These are phyloP conservation scores for Kluyveromyces nonfermentans DNA, from an alignment of 805 yeast species.

Conservation along the genomic window DNA sequence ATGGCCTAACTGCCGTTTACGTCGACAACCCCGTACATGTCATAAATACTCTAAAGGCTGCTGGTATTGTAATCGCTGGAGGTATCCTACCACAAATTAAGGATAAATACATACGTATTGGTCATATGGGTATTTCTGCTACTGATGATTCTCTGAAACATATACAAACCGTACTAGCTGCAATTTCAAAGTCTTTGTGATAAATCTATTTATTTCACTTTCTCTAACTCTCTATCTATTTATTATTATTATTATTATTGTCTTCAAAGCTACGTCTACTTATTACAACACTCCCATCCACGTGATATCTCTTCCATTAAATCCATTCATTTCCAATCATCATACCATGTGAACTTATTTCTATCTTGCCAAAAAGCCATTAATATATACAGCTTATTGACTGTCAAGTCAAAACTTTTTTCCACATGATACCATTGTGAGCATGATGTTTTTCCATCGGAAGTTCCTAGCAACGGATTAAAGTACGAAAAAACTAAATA, in stretches of 20 bases:
- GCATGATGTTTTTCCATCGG: not conserved
- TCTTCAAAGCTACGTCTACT: too few species aligned
- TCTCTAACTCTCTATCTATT: too few species aligned
- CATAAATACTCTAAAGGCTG: constrained; percentile 43
- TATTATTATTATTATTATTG: too few species aligned
- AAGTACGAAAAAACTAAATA: too few species aligned
- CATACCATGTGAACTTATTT: not conserved
- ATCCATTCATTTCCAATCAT: not conserved
- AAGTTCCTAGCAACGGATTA: not conserved
- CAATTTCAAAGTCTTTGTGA: constrained; percentile 35
- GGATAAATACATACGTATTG: constrained; percentile 81
- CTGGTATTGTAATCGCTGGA: constrained; percentile 76
- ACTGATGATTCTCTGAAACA: constrained; percentile 46
- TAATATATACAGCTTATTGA: too few species aligned
- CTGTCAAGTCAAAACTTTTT: not conserved
- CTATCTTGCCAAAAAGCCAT: not conserved
- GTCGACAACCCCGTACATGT: constrained; percentile 61
- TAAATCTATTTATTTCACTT: too few species aligned
- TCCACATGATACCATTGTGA: not conserved
- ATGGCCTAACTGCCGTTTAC: constrained; percentile 79
- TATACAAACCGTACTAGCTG: constrained; percentile 39
- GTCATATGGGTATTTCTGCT: constrained; percentile 90
- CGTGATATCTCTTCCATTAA: not conserved
- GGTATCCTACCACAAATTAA: constrained; percentile 80
- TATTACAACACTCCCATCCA: not conserved